phyloP scores from a whole-genome alignment of 2,329 filamentous ascomycete genomes.

The Pseudogymnoascus sp. region DNA sequence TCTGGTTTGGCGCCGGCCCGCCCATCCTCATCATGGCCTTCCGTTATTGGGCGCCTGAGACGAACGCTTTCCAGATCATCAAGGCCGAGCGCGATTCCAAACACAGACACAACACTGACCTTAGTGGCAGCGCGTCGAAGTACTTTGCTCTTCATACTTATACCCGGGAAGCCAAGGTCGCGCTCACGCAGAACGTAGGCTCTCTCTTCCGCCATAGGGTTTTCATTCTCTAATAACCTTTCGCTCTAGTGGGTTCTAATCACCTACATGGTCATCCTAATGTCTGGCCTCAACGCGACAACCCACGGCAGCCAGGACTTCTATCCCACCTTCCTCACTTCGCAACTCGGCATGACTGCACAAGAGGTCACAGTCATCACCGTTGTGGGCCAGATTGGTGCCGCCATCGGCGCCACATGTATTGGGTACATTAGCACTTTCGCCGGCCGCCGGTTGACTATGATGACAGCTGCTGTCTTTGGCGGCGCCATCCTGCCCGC shows the following conservation, averaged over 20 bases:
- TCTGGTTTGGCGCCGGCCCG: slow-evolving; percentile 77
- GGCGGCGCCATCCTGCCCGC: slow-evolving; percentile 75
- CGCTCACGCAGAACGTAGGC: slow-evolving; percentile 45
- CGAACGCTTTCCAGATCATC: slow-evolving; percentile 46
- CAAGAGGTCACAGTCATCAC: slow-evolving; percentile 54
- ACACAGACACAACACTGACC: neutral
- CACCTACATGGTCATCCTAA: slow-evolving; percentile 70
- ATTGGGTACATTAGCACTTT: slow-evolving; percentile 62
- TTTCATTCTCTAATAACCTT: neutral
- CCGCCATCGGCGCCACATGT: slow-evolving; percentile 56
- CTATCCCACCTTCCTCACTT: slow-evolving; percentile 49
- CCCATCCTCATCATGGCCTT: slow-evolving; percentile 71
- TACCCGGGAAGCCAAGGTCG: slow-evolving; percentile 65
- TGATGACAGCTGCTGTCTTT: slow-evolving; percentile 49
- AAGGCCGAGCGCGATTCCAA: neutral
- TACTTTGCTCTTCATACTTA: slow-evolving; percentile 58
- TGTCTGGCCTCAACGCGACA: slow-evolving; percentile 68
- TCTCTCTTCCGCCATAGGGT: neutral
- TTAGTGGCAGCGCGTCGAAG: slow-evolving; percentile 38
- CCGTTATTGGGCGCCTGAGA: slow-evolving; percentile 72
- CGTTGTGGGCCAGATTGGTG: slow-evolving; percentile 62
- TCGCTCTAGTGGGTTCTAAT: slow-evolving; percentile 64
- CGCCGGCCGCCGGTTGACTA: slow-evolving; percentile 59
- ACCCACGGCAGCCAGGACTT: slow-evolving; percentile 32
- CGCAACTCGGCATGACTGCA: slow-evolving; percentile 35